Evolutionary conservation across 345 rosid genomes (phyloP), one percentile per base, ranked within the genome.

Genomic region (Linum usitatissimum): DNA sequence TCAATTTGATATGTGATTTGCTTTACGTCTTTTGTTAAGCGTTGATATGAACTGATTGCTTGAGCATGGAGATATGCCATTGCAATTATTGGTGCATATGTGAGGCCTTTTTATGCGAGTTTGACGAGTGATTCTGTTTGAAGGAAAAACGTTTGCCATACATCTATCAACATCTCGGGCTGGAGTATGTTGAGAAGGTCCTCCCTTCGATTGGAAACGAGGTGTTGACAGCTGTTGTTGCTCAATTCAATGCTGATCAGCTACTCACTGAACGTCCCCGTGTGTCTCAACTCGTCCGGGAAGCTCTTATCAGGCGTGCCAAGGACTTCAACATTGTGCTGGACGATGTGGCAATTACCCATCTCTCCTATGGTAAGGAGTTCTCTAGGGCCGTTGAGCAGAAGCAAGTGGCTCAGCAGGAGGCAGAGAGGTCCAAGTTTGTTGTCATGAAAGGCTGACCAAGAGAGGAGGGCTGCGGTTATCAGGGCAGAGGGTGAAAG

Each of bases 391-490:
- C 99, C 0, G 99, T 90, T 6, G 97, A 94, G 83, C 89, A 84
- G 70, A 94, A 94, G 75, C 99, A 94, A 79, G 99, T 94, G 31
- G 99, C 99, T 0, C 99, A 94, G 70, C 97, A 90, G 80, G 99
- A 94, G 72, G 99, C 99, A 0, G 99, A 90, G 74, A 75, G 99
- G 74, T 94, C 97, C 0, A 94, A 85, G 72, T 94, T 90, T 64
- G 82, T 94, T 21, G 97, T 94, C 76, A 79, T 79, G 85, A 94
- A 94, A 90, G 70, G 97, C 99, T 71, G 99, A 94, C 66, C 99
- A 90, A 73, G 99, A 94, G 81, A 90, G 96, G 77, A 82, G 95
- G 75, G 97, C 99, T 34, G 95, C 99, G 10, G 63, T 94, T 73
- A 84, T 94, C 53, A 77, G 97, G 68, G 99, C 96, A 0, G 95